These are phyloP conservation scores for Candida wancherniae DNA, from an alignment of 805 yeast genomes.

Conservation along the genomic window DNA sequence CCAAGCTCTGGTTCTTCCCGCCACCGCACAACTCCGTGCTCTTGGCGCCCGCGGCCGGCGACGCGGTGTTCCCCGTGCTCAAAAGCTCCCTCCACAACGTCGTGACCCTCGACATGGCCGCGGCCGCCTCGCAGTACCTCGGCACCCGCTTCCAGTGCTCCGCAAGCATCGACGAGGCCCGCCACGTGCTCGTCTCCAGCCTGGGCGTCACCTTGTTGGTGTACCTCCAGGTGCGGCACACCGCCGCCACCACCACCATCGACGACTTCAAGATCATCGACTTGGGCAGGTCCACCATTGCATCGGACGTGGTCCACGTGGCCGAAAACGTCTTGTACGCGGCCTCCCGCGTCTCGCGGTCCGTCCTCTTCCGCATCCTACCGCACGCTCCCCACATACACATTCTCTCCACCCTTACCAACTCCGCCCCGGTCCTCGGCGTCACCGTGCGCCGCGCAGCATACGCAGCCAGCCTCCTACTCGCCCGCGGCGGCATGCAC, in stretches of 20 bases:
- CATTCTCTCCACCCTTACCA: conserved; percentile 17
- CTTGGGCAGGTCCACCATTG: conserved; percentile 29
- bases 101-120: conserved; percentile 7
- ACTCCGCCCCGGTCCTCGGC: conserved; percentile 32
- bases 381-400: conserved; percentile 24
- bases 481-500: conserved; percentile 34
- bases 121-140: neutral
- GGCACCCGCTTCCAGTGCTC: conserved; percentile 10
- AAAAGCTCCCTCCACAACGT: conserved; percentile 4
- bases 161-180: conserved; percentile 23
- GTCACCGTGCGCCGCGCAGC: conserved; percentile 11
- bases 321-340: conserved; percentile 25
- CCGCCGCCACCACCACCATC: conserved; percentile 3
- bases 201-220: conserved; percentile 27
- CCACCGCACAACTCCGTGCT: neutral
- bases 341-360: conserved; percentile 26
- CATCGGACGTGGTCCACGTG: conserved; percentile 25
- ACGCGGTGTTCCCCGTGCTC: conserved; percentile 7
- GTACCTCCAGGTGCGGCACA: conserved; percentile 10
- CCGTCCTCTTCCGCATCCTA: conserved; percentile 25
- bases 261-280: conserved; percentile 18
- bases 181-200: conserved; percentile 26
- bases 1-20: conserved; percentile 28
- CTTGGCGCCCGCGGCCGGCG: conserved; percentile 10
- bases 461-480: conserved; percentile 11